A percentile compares a stretch with the other conserved stretches of the same genome.
Conservation (phyloP, 2,329 filamentous ascomycete genomes). For the Oidium heveae region DNA sequence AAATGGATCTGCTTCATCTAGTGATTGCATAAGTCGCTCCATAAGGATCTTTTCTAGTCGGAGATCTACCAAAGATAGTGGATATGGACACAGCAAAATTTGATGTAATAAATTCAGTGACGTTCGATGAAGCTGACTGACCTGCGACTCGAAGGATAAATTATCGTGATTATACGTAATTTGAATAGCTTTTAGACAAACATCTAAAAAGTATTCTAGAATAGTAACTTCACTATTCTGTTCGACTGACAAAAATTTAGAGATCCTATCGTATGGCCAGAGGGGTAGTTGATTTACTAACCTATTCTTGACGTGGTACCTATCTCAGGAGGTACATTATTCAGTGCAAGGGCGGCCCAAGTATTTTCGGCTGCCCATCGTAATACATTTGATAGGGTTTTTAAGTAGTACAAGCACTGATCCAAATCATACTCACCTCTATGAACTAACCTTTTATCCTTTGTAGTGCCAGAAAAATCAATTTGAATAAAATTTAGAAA, state of each 20-base stretch:
- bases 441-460: slow-evolving; percentile 12
- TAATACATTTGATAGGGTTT: slow-evolving; percentile 48
- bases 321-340: slow-evolving; percentile 21
- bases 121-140: slow-evolving; percentile 43
- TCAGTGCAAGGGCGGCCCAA: slow-evolving; percentile 45
- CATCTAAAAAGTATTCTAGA: slow-evolving; percentile 41
- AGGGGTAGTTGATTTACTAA: neutral
- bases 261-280: neutral
- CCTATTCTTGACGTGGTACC: neutral
- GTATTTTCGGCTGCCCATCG: slow-evolving; percentile 40
- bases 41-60: slow-evolving; percentile 49
- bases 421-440: slow-evolving; percentile 42
- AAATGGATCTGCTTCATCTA: slow-evolving; percentile 36
- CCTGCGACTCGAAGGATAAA: slow-evolving; percentile 20
- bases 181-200: slow-evolving; percentile 37
- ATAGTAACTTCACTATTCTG: slow-evolving; percentile 31
- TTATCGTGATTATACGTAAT: slow-evolving; percentile 16
- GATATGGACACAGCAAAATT: slow-evolving; percentile 38
- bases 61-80: slow-evolving; percentile 30
- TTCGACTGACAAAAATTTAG: slow-evolving; percentile 17
- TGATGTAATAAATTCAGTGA: slow-evolving; percentile 46
- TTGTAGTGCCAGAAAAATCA: neutral
- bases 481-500: slow-evolving; percentile 19
- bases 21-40: slow-evolving; percentile 34
- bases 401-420: slow-evolving; percentile 54